Percentiles rank a stretch among this genome's conserved stretches.
These are phyloP conservation scores for Xylaria sp. DNA, from an alignment of 2,329 filamentous ascomycete species.

Conservation along the genomic window DNA sequence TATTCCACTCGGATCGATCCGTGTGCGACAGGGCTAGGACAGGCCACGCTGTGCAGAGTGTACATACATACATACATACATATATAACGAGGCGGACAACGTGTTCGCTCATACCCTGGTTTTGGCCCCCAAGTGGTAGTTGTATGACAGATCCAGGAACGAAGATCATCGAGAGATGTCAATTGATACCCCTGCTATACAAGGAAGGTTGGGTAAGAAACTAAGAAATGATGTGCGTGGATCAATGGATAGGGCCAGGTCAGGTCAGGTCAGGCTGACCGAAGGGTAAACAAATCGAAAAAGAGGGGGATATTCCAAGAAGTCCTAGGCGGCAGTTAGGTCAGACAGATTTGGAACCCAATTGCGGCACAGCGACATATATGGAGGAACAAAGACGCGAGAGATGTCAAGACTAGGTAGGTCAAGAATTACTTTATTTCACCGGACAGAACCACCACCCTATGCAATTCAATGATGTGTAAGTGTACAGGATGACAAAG, in stretches of 20 bases:
- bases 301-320: constrained; percentile 17
- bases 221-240: constrained; percentile 13
- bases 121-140: constrained; percentile 22
- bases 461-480: constrained; percentile 46
- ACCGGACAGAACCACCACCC: constrained; percentile 38
- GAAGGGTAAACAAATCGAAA: constrained; percentile 24
- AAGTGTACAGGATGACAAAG: constrained; percentile 49
- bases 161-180: neutral
- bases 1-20: constrained; percentile 27
- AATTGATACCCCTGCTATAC: constrained; percentile 1
- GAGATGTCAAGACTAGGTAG: neutral
- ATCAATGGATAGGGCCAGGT: constrained; percentile 3
- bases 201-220: constrained; percentile 2
- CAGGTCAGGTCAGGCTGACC: constrained; percentile 25
- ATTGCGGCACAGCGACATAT: constrained; percentile 31
- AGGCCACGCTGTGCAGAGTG: neutral
- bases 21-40: constrained; percentile 1
- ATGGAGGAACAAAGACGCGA: constrained; percentile 12
- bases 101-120: neutral
- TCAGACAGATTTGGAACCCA: constrained; percentile 18
- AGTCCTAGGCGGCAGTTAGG: constrained; percentile 28
- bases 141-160: constrained; percentile 11
- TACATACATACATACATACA: neutral
- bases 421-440: constrained; percentile 41
- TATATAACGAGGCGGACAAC: neutral